Percentiles rank a stretch among this genome's conserved stretches.
Evolutionary conservation across 2,329 filamentous ascomycete species (phyloP).

Genomic region (Ceratocystis cacaofunesta): DNA sequence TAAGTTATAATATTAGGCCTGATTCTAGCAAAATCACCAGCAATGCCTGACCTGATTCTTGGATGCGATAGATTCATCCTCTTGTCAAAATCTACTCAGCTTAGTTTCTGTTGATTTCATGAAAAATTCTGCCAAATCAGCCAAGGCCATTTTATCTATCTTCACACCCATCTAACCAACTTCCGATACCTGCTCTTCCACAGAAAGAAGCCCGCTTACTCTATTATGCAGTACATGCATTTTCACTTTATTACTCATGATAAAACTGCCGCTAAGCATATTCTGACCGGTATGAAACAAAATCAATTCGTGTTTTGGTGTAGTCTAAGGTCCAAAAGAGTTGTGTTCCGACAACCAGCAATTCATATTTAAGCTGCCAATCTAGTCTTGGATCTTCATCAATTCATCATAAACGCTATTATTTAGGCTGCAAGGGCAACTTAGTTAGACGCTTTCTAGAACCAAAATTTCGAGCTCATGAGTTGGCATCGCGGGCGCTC

Average conservation of each 20-base stretch:
- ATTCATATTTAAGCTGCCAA: background rate
- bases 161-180: too few relatives aligned
- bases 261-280: too few relatives aligned
- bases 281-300: background rate
- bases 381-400: constrained; percentile 6
- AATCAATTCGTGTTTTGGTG: background rate
- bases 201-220: too few relatives aligned
- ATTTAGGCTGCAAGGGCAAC: background rate
- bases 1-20: background rate
- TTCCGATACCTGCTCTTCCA: too few relatives aligned
- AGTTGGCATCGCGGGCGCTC: constrained; percentile 76
- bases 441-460: background rate
- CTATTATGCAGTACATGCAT: too few relatives aligned
- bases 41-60: too few relatives aligned
- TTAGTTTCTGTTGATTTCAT: too few relatives aligned
- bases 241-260: too few relatives aligned
- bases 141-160: too few relatives aligned
- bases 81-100: too few relatives aligned
- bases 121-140: too few relatives aligned
- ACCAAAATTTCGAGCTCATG: constrained; percentile 18
- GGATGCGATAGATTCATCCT: too few relatives aligned
- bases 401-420: background rate
- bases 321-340: background rate
- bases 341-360: background rate
- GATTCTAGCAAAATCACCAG: background rate